phyloP scores from a whole-genome alignment of 495 filamentous ascomycete species.

The Chaetomium cochliodes region DNA sequence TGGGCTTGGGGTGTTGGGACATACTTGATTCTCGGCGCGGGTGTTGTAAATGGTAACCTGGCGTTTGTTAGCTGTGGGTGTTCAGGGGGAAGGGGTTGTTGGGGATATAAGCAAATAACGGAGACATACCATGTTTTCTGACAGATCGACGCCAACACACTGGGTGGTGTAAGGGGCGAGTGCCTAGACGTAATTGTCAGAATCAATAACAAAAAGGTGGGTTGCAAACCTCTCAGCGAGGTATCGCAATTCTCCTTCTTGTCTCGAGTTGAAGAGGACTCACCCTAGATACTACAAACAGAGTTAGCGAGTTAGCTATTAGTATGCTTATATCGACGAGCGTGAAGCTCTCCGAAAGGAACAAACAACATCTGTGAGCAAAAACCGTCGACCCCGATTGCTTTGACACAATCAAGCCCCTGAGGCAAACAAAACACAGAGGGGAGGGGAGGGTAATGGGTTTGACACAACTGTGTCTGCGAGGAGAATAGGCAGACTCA shows the following conservation, averaged over 20 bases:
- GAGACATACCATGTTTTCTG: conserved; percentile 56
- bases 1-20: not conserved
- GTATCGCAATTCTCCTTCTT: no score
- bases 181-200: conserved; percentile 39
- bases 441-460: no score
- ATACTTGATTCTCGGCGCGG: conserved; percentile 46
- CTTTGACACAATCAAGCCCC: not conserved
- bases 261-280: not conserved
- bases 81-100: not conserved
- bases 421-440: no score
- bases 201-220: not conserved
- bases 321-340: conserved; percentile 28
- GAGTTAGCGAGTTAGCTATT: no score
- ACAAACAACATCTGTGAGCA: not conserved
- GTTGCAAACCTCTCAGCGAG: not conserved
- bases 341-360: not conserved
- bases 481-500: conserved; percentile 6
- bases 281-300: conserved; percentile 4
- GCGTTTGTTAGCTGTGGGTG: conserved; percentile 4
- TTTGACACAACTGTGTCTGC: no score
- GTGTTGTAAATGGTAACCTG: conserved; percentile 55
- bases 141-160: conserved; percentile 65
- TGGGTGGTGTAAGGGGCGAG: conserved; percentile 61
- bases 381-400: not conserved
- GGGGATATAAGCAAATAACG: not conserved